Percentiles rank a stretch among this genome's conserved stretches.
These are phyloP conservation scores for Alternaria arbusti DNA, from an alignment of 2,329 filamentous ascomycete species.

Conservation along the genomic window DNA sequence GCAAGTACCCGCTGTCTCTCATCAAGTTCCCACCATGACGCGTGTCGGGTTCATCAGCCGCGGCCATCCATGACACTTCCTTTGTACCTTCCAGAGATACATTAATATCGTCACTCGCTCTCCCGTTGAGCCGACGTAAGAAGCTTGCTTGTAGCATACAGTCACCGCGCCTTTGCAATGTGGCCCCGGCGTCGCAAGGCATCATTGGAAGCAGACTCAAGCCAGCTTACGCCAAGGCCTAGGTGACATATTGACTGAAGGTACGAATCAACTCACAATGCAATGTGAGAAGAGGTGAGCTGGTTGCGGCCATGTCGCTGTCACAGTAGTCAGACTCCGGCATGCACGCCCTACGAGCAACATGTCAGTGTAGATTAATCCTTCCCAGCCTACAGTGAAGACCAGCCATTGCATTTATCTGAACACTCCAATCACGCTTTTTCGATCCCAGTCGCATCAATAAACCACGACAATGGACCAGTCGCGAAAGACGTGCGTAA, in stretches of 20 bases:
- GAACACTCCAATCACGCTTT: background rate
- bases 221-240: background rate
- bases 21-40: background rate
- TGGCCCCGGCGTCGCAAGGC: background rate
- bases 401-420: background rate
- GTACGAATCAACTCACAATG: background rate
- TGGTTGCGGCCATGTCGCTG: background rate
- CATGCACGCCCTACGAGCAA: background rate
- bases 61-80: background rate
- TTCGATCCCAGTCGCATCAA: background rate
- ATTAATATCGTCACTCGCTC: background rate
- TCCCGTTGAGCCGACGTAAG: background rate
- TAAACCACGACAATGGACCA: background rate
- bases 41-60: background rate
- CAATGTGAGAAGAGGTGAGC: background rate
- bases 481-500: conserved; percentile 6
- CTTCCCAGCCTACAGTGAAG: background rate
- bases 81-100: background rate
- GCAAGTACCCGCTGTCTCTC: background rate
- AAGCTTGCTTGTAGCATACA: background rate
- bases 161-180: background rate
- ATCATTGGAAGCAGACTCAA: background rate
- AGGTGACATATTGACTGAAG: background rate
- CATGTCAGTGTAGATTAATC: background rate
- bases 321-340: background rate